Percentiles rank a stretch among this genome's conserved stretches.
Conservation (phyloP, 2,329 filamentous ascomycete species). For the Exophiala aquamarina region DNA sequence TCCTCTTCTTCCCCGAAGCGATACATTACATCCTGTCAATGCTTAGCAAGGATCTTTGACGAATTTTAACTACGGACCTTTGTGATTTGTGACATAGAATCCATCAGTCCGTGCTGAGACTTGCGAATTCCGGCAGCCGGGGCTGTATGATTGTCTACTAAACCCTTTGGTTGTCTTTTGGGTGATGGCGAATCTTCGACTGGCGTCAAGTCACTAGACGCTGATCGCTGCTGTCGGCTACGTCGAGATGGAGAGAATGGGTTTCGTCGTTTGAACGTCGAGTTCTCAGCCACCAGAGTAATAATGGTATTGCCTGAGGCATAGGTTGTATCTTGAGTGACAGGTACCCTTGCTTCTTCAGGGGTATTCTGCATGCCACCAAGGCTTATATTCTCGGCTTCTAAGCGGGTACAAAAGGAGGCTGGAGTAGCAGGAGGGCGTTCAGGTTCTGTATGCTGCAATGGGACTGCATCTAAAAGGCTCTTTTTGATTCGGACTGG, state of each 20-base stretch:
- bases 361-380: neutral
- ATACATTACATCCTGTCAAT: constrained; percentile 18
- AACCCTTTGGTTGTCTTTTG: neutral
- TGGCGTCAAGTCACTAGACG: constrained; percentile 11
- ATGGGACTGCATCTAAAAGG: no score
- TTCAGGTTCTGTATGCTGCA: no score
- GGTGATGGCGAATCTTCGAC: constrained; percentile 3
- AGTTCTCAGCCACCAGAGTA: constrained; percentile 14
- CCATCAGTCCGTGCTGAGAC: constrained; percentile 14
- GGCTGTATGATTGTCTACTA: neutral
- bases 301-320: constrained; percentile 9
- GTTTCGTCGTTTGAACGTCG: constrained; percentile 3
- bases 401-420: neutral
- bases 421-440: no score
- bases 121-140: constrained; percentile 6
- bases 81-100: constrained; percentile 16
- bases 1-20: constrained; percentile 23
- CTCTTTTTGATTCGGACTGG: no score
- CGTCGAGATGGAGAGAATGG: constrained; percentile 5
- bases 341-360: neutral
- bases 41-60: constrained; percentile 4
- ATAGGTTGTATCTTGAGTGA: neutral
- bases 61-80: constrained; percentile 7
- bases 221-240: constrained; percentile 8
- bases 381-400: neutral